A percentile compares a stretch with the other conserved stretches of the same genome.
These are phyloP conservation scores for Paradendryphiella salina DNA, from an alignment of 2,329 filamentous ascomycete species.

Conservation along the genomic window DNA sequence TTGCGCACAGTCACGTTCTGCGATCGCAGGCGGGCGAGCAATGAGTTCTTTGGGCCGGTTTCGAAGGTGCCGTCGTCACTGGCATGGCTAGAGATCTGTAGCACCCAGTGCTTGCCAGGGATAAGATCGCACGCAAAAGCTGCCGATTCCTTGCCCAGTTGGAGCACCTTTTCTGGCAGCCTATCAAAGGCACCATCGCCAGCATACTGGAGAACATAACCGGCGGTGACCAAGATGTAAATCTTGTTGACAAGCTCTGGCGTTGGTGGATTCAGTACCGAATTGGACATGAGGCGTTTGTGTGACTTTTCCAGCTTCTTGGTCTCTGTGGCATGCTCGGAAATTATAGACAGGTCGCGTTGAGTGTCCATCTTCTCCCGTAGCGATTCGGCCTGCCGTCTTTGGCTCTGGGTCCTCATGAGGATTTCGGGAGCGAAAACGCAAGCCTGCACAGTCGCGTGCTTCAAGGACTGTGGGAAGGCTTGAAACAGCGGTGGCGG, in stretches of 20 bases:
- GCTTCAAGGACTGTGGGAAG: conserved; percentile 79
- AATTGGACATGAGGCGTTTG: conserved; percentile 46
- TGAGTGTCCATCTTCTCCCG: conserved; percentile 45
- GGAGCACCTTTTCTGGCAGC: conserved; percentile 72
- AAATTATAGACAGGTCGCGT: conserved; percentile 37
- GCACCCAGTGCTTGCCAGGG: conserved; percentile 76
- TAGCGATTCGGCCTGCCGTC: conserved; percentile 53
- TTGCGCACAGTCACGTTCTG: conserved; percentile 59
- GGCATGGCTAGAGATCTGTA: conserved; percentile 71
- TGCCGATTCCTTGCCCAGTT: conserved; percentile 72
- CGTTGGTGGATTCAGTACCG: conserved; percentile 53
- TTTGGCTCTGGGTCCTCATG: conserved; percentile 60
- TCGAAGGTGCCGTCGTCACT: conserved; percentile 59
- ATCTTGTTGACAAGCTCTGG: conserved; percentile 72
- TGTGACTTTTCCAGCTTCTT: conserved; percentile 51
- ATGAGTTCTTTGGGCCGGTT: conserved; percentile 55
- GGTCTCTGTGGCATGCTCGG: conserved; percentile 34
- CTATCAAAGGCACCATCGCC: conserved; percentile 71
- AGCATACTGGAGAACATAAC: conserved; percentile 74
- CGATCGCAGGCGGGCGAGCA: conserved; percentile 68
- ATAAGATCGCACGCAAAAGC: conserved; percentile 81
- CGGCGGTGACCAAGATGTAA: conserved; percentile 70
- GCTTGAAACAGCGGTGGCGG: conserved; percentile 80
- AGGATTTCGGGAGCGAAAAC: conserved; percentile 70
- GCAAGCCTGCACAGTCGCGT: conserved; percentile 70